Conservation (phyloP, 352 stramenopile species). For the Phytophthora quininea region DNA sequence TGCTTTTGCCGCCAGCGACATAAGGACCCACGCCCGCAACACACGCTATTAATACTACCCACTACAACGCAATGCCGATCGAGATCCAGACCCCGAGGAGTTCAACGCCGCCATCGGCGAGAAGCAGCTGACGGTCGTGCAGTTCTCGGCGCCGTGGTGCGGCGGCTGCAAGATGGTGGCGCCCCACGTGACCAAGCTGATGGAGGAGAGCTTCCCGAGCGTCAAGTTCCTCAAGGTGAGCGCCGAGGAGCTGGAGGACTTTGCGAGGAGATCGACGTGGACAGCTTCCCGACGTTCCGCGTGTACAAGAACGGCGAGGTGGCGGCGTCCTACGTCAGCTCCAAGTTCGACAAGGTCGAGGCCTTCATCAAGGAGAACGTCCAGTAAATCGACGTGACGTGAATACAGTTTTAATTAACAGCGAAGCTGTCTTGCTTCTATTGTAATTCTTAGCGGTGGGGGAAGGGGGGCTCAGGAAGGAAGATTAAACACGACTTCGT, state of each 20-base stretch:
- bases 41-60: neutral
- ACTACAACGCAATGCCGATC: constrained; percentile 29
- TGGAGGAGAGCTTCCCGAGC: constrained; percentile 50
- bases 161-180: constrained; percentile 78
- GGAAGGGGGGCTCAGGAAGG: no score
- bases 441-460: no score
- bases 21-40: neutral
- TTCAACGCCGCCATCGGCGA: constrained; percentile 52
- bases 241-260: constrained; percentile 75
- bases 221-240: constrained; percentile 78
- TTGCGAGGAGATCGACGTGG: constrained; percentile 81
- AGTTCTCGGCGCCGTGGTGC: constrained; percentile 80
- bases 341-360: constrained; percentile 83
- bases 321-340: constrained; percentile 73
- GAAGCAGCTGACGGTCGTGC: constrained; percentile 60
- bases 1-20: constrained; percentile 18
- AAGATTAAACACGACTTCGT: no score
- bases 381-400: constrained; percentile 15
- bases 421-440: no score
- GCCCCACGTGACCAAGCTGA: constrained; percentile 64
- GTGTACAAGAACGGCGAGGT: constrained; percentile 79
- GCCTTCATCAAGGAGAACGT: constrained; percentile 68
- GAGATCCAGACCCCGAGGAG: constrained; percentile 55
- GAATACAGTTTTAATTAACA: neutral
- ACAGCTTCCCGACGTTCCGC: constrained; percentile 81